Base-by-base conservation (phyloP, 2,329 filamentous ascomycete species). In the Cladosporium sp. region DNA sequence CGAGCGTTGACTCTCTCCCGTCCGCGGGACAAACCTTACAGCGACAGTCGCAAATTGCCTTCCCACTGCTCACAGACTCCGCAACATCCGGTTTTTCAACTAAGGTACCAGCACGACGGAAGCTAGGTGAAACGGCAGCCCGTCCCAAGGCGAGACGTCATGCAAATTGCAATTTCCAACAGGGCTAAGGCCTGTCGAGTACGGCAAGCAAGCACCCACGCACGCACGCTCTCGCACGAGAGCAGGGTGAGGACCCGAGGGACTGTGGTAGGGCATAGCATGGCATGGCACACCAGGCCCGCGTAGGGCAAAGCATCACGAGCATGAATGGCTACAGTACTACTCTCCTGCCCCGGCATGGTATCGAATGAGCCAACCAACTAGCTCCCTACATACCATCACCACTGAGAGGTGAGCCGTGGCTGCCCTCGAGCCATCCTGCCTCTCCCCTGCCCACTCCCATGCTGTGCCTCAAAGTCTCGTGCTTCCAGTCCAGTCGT, bases 161-260 rank as follows among this genome's bases (percentile, higher is more conserved):
- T 53, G 49, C 49, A 14, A 53, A 53, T 53, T 32, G 30, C 49
- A 53, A 53, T 53, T 32, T 53, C 49, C 39, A 43, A 21, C 39
- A 43, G 39, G 18, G 18, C 18, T 10, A 10, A 32, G 8, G 18
- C 39, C 18, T 43, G 39, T 21, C 18, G 34, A n/a, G n/a, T n/a
- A 5, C 34, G 16, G 18, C 34, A 16, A 39, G 34, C 34, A 39
- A 14, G 34, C 30, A 32, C 30, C 6, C 30, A 8, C 30, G 11
- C 34, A 39, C 34, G 34, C 32, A 36, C 32, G 32, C 32, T 13
- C 32, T 4, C 28, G 28, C 30, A 39, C 34, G 34, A 39, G 34
- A 39, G 34, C 34, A 39, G 34, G 34, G 34, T 18, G 34, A 39
- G 34, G n/a, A n/a, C n/a, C n/a, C n/a, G n/a, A n/a, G 11, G 32